phyloP scores from a whole-genome alignment of 2,329 filamentous ascomycete species.

The Fusarium xyrophilum region DNA sequence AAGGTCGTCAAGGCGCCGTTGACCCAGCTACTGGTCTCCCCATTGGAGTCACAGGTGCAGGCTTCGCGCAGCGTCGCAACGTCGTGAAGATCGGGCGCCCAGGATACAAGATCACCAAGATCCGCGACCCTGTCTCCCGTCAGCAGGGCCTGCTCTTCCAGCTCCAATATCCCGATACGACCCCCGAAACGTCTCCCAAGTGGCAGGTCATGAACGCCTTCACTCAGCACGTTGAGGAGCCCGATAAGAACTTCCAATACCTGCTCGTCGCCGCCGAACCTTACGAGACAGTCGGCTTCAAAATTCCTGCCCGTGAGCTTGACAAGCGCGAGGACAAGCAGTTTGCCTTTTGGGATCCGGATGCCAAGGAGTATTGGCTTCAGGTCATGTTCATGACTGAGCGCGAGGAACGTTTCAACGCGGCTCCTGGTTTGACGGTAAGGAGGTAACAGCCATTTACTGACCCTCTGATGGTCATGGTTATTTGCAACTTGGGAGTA shows the following conservation, averaged over 20 bases:
- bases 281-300: slow-evolving; percentile 97
- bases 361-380: slow-evolving; percentile 96
- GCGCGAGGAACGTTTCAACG: slow-evolving; percentile 85
- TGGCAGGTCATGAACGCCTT: slow-evolving; percentile 98
- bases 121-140: slow-evolving; percentile 83
- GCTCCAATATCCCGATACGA: slow-evolving; percentile 92
- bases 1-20: slow-evolving; percentile 72
- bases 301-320: slow-evolving; percentile 91
- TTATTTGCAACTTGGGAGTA: slow-evolving; percentile 18
- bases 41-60: slow-evolving; percentile 73
- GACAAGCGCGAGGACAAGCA: slow-evolving; percentile 87
- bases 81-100: slow-evolving; percentile 94
- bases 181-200: slow-evolving; percentile 74
- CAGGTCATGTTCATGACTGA: slow-evolving; percentile 99
- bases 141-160: slow-evolving; percentile 96
- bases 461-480: background rate
- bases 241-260: slow-evolving; percentile 94
- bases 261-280: slow-evolving; percentile 94
- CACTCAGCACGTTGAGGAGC: slow-evolving; percentile 93
- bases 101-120: slow-evolving; percentile 98
- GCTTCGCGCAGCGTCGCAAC: slow-evolving; percentile 76
- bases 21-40: slow-evolving; percentile 74
- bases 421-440: slow-evolving; percentile 65
- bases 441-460: slow-evolving; percentile 47
- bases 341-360: slow-evolving; percentile 94